These are phyloP conservation scores for Fusarium bactridioides DNA, from an alignment of 2,329 filamentous ascomycete species.

Conservation along the genomic window DNA sequence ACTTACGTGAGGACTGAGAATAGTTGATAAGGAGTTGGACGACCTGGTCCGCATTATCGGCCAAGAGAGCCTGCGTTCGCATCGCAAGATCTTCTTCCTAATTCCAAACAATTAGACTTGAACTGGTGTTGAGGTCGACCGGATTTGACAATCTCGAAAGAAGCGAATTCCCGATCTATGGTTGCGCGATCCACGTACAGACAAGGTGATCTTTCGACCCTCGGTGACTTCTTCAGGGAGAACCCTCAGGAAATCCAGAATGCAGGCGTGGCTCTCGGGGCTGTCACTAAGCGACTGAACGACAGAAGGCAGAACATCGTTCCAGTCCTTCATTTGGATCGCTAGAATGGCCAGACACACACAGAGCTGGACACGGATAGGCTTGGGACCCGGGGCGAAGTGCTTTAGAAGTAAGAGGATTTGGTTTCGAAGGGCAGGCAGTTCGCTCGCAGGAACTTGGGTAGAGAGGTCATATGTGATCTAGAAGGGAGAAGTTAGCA, in stretches of 20 bases:
- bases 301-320: slow-evolving; percentile 86
- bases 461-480: slow-evolving; percentile 92
- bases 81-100: slow-evolving; percentile 94
- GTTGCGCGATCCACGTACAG: slow-evolving; percentile 81
- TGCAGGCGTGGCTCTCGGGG: slow-evolving; percentile 81
- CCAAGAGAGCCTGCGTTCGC: slow-evolving; percentile 88
- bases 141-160: slow-evolving; percentile 47
- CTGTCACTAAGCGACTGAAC: slow-evolving; percentile 80
- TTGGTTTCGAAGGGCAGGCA: slow-evolving; percentile 82
- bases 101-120: slow-evolving; percentile 54
- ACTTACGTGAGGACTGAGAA: slow-evolving; percentile 86
- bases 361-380: slow-evolving; percentile 88
- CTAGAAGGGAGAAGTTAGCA: slow-evolving; percentile 56
- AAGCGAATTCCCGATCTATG: slow-evolving; percentile 52
- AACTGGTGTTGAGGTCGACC: slow-evolving; percentile 47
- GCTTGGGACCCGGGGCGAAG: slow-evolving; percentile 83
- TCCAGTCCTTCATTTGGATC: slow-evolving; percentile 96
- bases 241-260: slow-evolving; percentile 95
- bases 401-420: slow-evolving; percentile 81
- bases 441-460: slow-evolving; percentile 80
- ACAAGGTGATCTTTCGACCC: slow-evolving; percentile 98
- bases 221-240: slow-evolving; percentile 98
- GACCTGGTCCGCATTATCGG: slow-evolving; percentile 89
- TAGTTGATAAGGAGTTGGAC: slow-evolving; percentile 89
- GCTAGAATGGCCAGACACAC: slow-evolving; percentile 94